Evolutionary conservation across 2,329 filamentous ascomycete species (phyloP).

Genomic region (Penicillium brasilianum): DNA sequence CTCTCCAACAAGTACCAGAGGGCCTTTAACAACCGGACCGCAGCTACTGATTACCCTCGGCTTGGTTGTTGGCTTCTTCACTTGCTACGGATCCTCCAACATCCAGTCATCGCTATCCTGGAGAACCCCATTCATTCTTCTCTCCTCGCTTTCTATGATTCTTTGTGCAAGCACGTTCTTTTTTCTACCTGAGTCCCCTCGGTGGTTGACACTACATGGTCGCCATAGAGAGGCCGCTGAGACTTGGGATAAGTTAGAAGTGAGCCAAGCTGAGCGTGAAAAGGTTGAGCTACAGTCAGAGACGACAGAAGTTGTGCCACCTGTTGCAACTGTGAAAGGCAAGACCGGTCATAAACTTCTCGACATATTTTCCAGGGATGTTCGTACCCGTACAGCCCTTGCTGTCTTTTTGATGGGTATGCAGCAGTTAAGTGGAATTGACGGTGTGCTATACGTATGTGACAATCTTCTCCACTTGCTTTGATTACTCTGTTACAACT

Average conservation of each 20-base stretch:
- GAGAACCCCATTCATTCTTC: slow-evolving; percentile 61
- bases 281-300: slow-evolving; percentile 49
- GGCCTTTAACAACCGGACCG: slow-evolving; percentile 57
- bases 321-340: slow-evolving; percentile 7
- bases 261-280: slow-evolving; percentile 54
- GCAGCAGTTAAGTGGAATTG: slow-evolving; percentile 66
- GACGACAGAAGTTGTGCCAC: slow-evolving; percentile 18
- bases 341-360: slow-evolving; percentile 31
- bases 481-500: background rate
- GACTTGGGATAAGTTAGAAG: slow-evolving; percentile 51
- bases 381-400: slow-evolving; percentile 55
- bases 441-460: slow-evolving; percentile 65
- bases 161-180: slow-evolving; percentile 48
- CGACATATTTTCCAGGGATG: slow-evolving; percentile 47
- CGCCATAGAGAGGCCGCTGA: slow-evolving; percentile 52
- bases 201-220: slow-evolving; percentile 61
- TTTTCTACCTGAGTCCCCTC: slow-evolving; percentile 60
- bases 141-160: slow-evolving; percentile 48
- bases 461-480: background rate
- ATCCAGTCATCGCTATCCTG: slow-evolving; percentile 58
- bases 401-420: slow-evolving; percentile 64
- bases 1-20: slow-evolving; percentile 57
- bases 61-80: slow-evolving; percentile 63
- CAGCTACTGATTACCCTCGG: slow-evolving; percentile 60
- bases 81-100: slow-evolving; percentile 60